Evolutionary conservation across 1,284 basidiomycete species (phyloP).

Genomic region (Chiua sp.): DNA sequence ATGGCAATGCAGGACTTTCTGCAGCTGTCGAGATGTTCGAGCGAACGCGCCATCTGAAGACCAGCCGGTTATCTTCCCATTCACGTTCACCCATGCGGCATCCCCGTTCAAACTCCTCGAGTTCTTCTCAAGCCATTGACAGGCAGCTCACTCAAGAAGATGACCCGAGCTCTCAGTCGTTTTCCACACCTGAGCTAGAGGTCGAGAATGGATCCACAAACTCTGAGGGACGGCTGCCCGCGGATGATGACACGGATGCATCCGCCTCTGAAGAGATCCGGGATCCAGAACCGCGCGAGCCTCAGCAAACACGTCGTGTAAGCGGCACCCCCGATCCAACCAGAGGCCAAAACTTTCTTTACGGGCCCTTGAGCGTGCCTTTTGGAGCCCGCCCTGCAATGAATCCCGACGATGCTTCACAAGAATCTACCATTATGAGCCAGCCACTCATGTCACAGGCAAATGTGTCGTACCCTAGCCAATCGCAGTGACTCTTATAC

Average conservation of each 20-base stretch:
- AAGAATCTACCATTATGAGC: conserved; percentile 21
- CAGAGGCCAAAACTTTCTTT: conserved; percentile 22
- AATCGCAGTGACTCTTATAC: conserved; percentile 16
- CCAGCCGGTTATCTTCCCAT: conserved; percentile 11
- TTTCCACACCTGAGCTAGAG: neutral
- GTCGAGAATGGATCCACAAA: conserved; percentile 15
- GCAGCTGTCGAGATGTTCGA: conserved; percentile 27
- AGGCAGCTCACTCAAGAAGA: conserved; percentile 37
- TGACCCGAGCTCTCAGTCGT: conserved; percentile 5
- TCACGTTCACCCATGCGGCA: conserved; percentile 12
- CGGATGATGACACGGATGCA: conserved; percentile 25
- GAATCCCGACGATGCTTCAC: conserved; percentile 13
- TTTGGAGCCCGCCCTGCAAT: conserved; percentile 3
- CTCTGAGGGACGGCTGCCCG: conserved; percentile 36
- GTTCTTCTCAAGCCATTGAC: conserved; percentile 37
- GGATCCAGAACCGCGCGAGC: neutral
- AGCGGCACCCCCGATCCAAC: conserved; percentile 4
- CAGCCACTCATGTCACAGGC: conserved; percentile 45
- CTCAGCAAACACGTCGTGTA: neutral
- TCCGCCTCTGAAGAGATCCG: neutral
- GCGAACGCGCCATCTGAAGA: conserved; percentile 11
- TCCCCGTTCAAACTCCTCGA: conserved; percentile 26
- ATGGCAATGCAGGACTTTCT: conserved; percentile 9
- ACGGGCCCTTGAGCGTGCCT: conserved; percentile 28
- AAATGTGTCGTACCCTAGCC: conserved; percentile 56